Evolutionary conservation across 768 basidiomycete species (phyloP).

Genomic region (Suillus americanus): DNA sequence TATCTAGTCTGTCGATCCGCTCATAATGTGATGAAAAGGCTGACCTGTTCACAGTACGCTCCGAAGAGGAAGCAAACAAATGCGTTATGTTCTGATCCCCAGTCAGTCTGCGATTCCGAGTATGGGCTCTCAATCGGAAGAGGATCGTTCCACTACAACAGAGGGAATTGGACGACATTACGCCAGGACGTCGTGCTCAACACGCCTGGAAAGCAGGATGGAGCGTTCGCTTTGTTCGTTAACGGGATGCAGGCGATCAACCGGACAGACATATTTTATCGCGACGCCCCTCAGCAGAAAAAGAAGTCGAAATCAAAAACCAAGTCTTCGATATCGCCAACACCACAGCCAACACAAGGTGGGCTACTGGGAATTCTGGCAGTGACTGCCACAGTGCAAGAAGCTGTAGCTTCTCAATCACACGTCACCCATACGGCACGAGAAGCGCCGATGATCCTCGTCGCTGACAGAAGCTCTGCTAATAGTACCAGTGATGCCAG

Average conservation of each 20-base stretch:
- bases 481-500: background rate
- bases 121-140: slow-evolving; percentile 80
- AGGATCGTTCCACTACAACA: slow-evolving; percentile 61
- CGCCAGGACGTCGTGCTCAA: slow-evolving; percentile 71
- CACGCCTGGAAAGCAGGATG: slow-evolving; percentile 70
- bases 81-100: slow-evolving; percentile 54
- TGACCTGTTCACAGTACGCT: slow-evolving; percentile 54
- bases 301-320: slow-evolving; percentile 5
- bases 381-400: background rate
- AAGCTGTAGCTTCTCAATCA: background rate
- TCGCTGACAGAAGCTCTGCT: background rate
- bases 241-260: slow-evolving; percentile 55
- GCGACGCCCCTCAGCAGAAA: slow-evolving; percentile 34
- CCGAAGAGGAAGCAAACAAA: slow-evolving; percentile 67
- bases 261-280: slow-evolving; percentile 61
- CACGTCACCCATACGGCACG: background rate
- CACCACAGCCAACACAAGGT: background rate
- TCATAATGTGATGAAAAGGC: background rate
- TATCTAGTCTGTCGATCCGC: slow-evolving; percentile 58
- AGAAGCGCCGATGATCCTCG: background rate
- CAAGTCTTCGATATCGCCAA: background rate
- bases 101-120: slow-evolving; percentile 58
- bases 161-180: slow-evolving; percentile 71
- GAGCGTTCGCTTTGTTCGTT: slow-evolving; percentile 63
- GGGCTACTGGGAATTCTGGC: background rate